Percentiles rank a stretch among this genome's conserved stretches.
Conservation (phyloP, 140 eudicot genomes). For the Senecio squalidus region DNA sequence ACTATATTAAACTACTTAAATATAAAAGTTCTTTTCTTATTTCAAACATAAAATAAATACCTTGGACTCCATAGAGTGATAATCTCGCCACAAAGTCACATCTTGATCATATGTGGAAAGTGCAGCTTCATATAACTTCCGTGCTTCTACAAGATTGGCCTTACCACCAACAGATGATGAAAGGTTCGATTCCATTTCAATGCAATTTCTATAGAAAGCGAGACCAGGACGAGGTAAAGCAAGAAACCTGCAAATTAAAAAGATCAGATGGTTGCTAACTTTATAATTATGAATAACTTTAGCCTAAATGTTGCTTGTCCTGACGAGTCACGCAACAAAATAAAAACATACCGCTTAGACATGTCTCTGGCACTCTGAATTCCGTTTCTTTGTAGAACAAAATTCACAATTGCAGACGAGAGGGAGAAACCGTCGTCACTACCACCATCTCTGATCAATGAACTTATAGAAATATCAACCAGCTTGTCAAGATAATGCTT, state of each 20-base stretch:
- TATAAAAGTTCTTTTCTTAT: too few species aligned
- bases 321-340: neutral
- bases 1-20: too few species aligned
- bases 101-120: constrained; percentile 76
- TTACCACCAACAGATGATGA: constrained; percentile 45
- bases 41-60: too few species aligned
- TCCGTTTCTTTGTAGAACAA: constrained; percentile 52
- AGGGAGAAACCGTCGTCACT: constrained; percentile 74
- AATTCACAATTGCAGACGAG: constrained; percentile 60
- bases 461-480: constrained; percentile 51
- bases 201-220: constrained; percentile 54
- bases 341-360: constrained; percentile 60
- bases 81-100: constrained; percentile 72
- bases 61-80: constrained; percentile 74
- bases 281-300: neutral
- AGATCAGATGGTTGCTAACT: neutral
- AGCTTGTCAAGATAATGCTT: constrained; percentile 58
- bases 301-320: neutral
- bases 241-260: constrained; percentile 51
- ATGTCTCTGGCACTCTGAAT: constrained; percentile 77
- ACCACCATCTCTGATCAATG: constrained; percentile 75
- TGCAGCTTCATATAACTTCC: constrained; percentile 74
- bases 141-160: constrained; percentile 43
- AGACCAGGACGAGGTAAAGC: constrained; percentile 88
- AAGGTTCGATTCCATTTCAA: constrained; percentile 70